Conservation (phyloP, 116 monocot genomes). For the Zostera marina region DNA sequence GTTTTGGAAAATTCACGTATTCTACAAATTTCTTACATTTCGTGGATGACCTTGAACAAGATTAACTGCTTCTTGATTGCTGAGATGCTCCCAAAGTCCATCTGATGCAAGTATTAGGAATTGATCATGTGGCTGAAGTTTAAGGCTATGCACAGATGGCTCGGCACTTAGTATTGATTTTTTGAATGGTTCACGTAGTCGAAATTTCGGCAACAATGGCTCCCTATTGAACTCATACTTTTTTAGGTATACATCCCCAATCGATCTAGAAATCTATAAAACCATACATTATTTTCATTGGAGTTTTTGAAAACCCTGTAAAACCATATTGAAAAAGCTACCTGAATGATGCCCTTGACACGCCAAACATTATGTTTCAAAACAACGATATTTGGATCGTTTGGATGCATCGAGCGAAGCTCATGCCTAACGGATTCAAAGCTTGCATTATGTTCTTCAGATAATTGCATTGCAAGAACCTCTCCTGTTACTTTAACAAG, state of each 20-base stretch:
- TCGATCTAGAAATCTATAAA: conserved; percentile 69
- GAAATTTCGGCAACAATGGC: conserved; percentile 56
- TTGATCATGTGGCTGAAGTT: conserved; percentile 55
- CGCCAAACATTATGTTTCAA: conserved; percentile 42
- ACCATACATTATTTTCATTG: not conserved
- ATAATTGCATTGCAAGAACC: conserved; percentile 21
- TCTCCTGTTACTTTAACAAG: conserved; percentile 15
- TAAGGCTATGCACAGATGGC: conserved; percentile 44
- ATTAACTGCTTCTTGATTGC: conserved; percentile 84
- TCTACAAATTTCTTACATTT: conserved; percentile 35
- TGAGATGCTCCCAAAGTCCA: conserved; percentile 91
- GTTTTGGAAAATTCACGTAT: too few species aligned
- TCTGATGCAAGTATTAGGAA: conserved; percentile 90
- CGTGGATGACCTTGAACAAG: conserved; percentile 57
- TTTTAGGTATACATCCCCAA: conserved; percentile 80
- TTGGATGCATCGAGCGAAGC: conserved; percentile 21
- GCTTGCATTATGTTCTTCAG: conserved; percentile 26
- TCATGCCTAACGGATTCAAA: conserved; percentile 22
- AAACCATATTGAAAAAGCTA: not conserved
- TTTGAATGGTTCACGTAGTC: conserved; percentile 47
- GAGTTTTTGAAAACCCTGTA: too few species aligned
- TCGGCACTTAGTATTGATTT: conserved; percentile 68
- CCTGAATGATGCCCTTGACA: conserved; percentile 38
- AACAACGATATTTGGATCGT: conserved; percentile 32
- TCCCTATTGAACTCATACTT: conserved; percentile 76